A percentile compares a stretch with the other conserved stretches of the same genome.
Evolutionary conservation across 768 basidiomycete species (phyloP).

Genomic region (Polyporus arcularius): DNA sequence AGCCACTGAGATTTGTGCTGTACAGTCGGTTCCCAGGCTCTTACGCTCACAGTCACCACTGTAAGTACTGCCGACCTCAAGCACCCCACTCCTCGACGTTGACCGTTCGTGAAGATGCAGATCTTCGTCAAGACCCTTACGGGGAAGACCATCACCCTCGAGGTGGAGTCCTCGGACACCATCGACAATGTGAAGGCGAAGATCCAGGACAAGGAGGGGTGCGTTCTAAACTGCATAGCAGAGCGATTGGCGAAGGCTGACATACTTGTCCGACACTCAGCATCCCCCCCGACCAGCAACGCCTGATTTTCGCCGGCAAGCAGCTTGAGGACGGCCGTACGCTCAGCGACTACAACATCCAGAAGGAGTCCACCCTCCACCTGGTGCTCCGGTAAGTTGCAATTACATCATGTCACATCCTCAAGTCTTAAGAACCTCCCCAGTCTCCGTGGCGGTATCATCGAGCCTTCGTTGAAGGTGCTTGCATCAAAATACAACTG

Average conservation of each 20-base stretch:
- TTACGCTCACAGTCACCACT: constrained; percentile 21
- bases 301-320: constrained; percentile 96
- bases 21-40: constrained; percentile 34
- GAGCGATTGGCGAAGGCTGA: background rate
- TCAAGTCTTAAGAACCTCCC: constrained; percentile 2
- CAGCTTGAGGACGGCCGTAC: constrained; percentile 98
- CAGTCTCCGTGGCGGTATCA: constrained; percentile 96
- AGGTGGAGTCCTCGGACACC: constrained; percentile 96
- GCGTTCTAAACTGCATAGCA: constrained; percentile 13
- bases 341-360: constrained; percentile 95
- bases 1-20: constrained; percentile 29
- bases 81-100: constrained; percentile 19
- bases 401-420: background rate
- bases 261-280: constrained; percentile 34
- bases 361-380: constrained; percentile 98
- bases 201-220: constrained; percentile 81
- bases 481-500: constrained; percentile 98
- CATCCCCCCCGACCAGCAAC: constrained; percentile 94
- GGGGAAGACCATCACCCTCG: constrained; percentile 97
- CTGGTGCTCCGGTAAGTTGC: constrained; percentile 86
- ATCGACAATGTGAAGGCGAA: constrained; percentile 94
- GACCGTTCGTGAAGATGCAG: constrained; percentile 37
- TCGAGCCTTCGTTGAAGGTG: constrained; percentile 98
- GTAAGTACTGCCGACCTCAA: constrained; percentile 24
- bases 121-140: constrained; percentile 91